Percentiles rank a stretch among this genome's conserved stretches.
Evolutionary conservation across 2,329 filamentous ascomycete genomes (phyloP).

Genomic region (Beauveria rudraprayagi): DNA sequence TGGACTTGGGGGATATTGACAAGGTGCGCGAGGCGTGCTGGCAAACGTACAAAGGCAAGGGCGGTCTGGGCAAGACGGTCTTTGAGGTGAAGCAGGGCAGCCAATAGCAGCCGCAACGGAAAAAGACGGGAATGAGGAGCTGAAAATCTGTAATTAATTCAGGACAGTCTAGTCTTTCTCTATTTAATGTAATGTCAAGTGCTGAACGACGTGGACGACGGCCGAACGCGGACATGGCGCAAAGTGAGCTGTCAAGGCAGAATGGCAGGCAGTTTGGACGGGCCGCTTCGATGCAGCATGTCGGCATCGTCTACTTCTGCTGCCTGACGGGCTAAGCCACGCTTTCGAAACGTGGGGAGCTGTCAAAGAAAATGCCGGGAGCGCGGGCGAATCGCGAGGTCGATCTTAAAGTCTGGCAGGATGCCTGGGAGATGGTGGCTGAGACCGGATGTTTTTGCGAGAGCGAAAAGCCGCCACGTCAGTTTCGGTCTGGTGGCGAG

Average conservation of each 20-base stretch:
- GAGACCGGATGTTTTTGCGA: not conserved
- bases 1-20: slow-evolving; percentile 26
- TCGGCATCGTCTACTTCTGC: not conserved
- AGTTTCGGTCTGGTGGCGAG: not conserved
- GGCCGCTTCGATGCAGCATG: not conserved
- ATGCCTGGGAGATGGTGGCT: not conserved
- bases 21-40: slow-evolving; percentile 29
- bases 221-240: not conserved
- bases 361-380: not conserved
- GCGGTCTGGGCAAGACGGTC: slow-evolving; percentile 34
- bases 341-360: not conserved
- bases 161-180: too few species aligned
- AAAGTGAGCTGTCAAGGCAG: not conserved
- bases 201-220: not conserved
- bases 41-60: slow-evolving; percentile 28
- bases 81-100: slow-evolving; percentile 8
- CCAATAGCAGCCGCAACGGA: not conserved
- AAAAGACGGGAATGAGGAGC: not conserved
- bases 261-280: slow-evolving; percentile 3
- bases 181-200: not conserved
- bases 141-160: not conserved
- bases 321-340: not conserved
- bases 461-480: not conserved
- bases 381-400: not conserved
- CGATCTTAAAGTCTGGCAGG: not conserved